Base-by-base conservation (phyloP, 129 eudicot genomes). In the Ambrosia artemisiifolia region DNA sequence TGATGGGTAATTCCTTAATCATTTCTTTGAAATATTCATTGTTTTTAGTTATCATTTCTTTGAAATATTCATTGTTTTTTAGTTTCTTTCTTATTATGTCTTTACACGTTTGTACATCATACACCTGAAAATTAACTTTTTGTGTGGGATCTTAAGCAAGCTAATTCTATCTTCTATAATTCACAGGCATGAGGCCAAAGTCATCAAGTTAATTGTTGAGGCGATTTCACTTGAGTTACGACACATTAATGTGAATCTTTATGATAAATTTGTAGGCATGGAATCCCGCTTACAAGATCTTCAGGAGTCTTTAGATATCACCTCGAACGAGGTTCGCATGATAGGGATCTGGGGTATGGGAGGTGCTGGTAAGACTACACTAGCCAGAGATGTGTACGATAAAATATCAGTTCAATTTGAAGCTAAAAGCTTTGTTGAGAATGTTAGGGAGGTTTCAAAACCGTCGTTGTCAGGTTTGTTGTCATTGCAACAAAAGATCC, bases 321-420 rank as follows among this genome's bases (percentile, higher is more conserved):
- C 8, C 8, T 9, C 34, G 6, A 24, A 48, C 9, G 76, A 77
- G 11, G 34, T 69, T 14, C 42, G 70, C 51, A 59, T 77, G 54
- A 47, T 69, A 0, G 75, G 81, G 11, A 69, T 70, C 11, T 7
- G 34, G 47, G 81, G 81, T 20, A 60, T 61, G 60, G 71, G 76
- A 33, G 76, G 71, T 6, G 20, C 35, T 10, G 81, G 81, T 5
- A 77, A 77, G 74, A 69, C 76, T 19, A 60, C 81, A 46, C 9
- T 77, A 55, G 76, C 75, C 0, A 57, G 64, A 47, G 63, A 76
- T 3, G 7, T 62, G 49, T 59, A 47, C 14, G 71, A 70, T 32
- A 38, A 33, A 62, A 9, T 70, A 11, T 50, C 4, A 4, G 2
- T 16, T 7, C 9, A 50, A 12, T 77, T 77, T 18, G 76, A 77